Conservation (phyloP, 768 basidiomycete genomes). For the Rhizopogon vulgaris region DNA sequence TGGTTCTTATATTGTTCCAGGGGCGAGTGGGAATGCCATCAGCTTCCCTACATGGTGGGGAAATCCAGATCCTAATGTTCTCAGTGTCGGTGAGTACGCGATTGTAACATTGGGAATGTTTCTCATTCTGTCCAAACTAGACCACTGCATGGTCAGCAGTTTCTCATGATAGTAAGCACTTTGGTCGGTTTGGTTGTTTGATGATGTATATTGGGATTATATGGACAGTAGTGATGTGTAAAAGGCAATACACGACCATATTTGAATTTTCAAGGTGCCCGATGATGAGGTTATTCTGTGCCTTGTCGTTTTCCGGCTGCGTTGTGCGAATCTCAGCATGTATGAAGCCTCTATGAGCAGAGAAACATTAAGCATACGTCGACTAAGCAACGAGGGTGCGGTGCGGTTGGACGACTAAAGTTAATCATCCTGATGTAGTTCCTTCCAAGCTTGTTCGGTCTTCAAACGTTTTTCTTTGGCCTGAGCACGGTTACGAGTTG, state of each 20-base stretch:
- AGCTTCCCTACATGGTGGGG: slow-evolving; percentile 44
- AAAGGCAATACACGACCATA: neutral
- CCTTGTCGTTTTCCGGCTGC: neutral
- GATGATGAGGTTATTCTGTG: neutral
- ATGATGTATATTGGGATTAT: no score
- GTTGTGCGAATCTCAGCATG: neutral
- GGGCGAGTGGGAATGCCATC: slow-evolving; percentile 37
- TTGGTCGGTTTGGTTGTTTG: neutral
- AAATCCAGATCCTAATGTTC: slow-evolving; percentile 15
- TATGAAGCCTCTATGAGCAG: neutral
- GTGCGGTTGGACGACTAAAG: neutral
- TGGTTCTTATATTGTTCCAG: slow-evolving; percentile 25
- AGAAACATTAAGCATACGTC: neutral
- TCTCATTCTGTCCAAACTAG: neutral
- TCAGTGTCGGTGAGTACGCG: slow-evolving; percentile 8
- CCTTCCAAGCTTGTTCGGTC: slow-evolving; percentile 54
- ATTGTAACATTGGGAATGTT: neutral
- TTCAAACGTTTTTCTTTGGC: slow-evolving; percentile 54
- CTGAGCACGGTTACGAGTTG: slow-evolving; percentile 50
- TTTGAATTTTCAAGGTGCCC: neutral
- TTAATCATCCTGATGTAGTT: slow-evolving; percentile 48
- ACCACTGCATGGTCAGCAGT: neutral
- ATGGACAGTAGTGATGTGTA: neutral
- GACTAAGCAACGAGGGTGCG: neutral
- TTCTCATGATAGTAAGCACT: neutral